Conservation (phyloP, 2,329 filamentous ascomycete genomes). For the Aaosphaeria pasadenensis region DNA sequence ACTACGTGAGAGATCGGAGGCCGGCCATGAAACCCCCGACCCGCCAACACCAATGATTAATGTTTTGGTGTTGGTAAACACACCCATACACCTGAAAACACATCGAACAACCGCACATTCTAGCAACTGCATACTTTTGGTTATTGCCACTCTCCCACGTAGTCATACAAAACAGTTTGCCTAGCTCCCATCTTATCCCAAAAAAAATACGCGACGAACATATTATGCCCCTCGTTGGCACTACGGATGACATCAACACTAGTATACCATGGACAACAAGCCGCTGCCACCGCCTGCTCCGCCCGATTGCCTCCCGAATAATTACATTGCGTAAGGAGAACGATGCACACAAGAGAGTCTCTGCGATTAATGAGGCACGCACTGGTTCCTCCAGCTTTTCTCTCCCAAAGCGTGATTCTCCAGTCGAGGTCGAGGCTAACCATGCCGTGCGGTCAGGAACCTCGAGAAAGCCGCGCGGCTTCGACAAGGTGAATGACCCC, state of each 20-base stretch:
- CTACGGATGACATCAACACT: constrained; percentile 18
- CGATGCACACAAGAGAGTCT: constrained; percentile 17
- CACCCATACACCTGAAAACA: no score
- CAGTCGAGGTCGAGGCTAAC: constrained; percentile 6
- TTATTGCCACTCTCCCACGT: no score
- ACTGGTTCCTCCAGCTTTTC: constrained; percentile 19
- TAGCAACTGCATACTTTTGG: no score
- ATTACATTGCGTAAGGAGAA: constrained; percentile 35
- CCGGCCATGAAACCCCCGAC: no score
- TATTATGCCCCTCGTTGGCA: neutral
- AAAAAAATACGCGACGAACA: neutral
- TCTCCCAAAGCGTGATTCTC: constrained; percentile 18
- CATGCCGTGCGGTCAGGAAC: neutral
- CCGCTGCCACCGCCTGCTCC: constrained; percentile 42
- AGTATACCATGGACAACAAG: constrained; percentile 41
- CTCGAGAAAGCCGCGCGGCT: constrained; percentile 24
- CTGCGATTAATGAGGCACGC: constrained; percentile 13
- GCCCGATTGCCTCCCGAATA: constrained; percentile 42
- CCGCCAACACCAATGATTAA: no score
- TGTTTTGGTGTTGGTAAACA: no score
- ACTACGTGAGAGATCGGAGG: no score
- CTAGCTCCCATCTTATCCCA: no score
- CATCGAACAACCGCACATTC: no score
- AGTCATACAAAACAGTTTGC: no score
- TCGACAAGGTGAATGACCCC: constrained; percentile 32